Conservation (phyloP, 371 early-diverging fungal genomes). For the Apophysomyces trapeziformis region DNA sequence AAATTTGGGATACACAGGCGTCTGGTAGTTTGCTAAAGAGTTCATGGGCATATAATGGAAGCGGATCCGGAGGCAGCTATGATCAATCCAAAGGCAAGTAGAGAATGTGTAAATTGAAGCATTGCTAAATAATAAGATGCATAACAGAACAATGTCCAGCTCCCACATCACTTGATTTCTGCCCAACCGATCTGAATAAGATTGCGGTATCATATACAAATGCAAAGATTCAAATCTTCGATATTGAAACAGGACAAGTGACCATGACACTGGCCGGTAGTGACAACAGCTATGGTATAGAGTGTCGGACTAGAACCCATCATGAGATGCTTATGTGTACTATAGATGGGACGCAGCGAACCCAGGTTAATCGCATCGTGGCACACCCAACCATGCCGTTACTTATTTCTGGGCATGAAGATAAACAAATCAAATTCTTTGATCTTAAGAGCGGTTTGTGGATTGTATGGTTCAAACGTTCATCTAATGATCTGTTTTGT, state of each 20-base stretch:
- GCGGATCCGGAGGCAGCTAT: slow-evolving; percentile 6
- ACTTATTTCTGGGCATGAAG: slow-evolving; percentile 81
- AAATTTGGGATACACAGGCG: slow-evolving; percentile 77
- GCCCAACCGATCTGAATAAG: slow-evolving; percentile 60
- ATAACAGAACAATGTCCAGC: slow-evolving; percentile 22
- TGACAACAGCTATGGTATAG: slow-evolving; percentile 66
- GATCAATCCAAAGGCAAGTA: slow-evolving; percentile 20
- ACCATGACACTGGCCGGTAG: slow-evolving; percentile 58
- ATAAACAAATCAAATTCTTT: slow-evolving; percentile 76
- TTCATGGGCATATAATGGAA: slow-evolving; percentile 55
- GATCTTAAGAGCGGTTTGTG: slow-evolving; percentile 56
- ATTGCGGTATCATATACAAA: slow-evolving; percentile 73
- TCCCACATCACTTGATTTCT: slow-evolving; percentile 78
- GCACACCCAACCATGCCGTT: slow-evolving; percentile 79
- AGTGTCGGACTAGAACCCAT: not conserved
- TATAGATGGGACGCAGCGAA: slow-evolving; percentile 64
- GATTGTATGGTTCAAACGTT: not conserved
- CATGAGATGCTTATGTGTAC: not conserved
- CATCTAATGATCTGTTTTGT: not conserved
- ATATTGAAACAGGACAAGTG: slow-evolving; percentile 77
- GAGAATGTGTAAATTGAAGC: slow-evolving; percentile 12
- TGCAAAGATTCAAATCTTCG: slow-evolving; percentile 69
- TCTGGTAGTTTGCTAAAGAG: slow-evolving; percentile 51
- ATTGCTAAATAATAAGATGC: not conserved
- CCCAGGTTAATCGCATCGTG: slow-evolving; percentile 81